Evolutionary conservation across 2,329 filamentous ascomycete genomes (phyloP).

Genomic region (Claviceps cyperi): DNA sequence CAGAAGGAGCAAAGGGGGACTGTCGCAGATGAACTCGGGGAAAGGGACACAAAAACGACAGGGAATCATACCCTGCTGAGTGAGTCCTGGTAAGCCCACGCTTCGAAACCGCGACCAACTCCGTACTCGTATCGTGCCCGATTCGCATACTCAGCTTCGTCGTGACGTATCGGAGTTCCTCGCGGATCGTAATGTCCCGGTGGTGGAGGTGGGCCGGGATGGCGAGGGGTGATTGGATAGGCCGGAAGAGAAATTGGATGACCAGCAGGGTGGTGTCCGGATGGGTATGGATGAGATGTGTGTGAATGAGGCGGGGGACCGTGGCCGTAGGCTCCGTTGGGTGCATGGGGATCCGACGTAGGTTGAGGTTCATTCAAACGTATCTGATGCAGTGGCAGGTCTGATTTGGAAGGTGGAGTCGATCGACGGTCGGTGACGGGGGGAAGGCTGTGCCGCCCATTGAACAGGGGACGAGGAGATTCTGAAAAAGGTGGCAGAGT

Average conservation of each 20-base stretch:
- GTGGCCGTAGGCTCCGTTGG: conserved; percentile 24
- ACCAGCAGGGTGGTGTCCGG: conserved; percentile 29
- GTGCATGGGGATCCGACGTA: conserved; percentile 21
- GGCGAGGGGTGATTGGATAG: conserved; percentile 38
- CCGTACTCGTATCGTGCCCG: conserved; percentile 30
- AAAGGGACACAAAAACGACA: neutral
- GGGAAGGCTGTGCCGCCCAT: conserved; percentile 23
- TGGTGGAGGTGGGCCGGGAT: conserved; percentile 24
- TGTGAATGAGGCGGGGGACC: conserved; percentile 19
- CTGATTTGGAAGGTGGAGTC: conserved; percentile 28
- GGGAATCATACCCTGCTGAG: conserved; percentile 25
- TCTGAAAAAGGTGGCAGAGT: conserved; percentile 29
- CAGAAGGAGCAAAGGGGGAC: neutral
- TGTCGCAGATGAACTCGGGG: neutral
- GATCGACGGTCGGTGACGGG: conserved; percentile 26
- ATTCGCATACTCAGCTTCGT: conserved; percentile 30
- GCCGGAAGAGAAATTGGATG: conserved; percentile 31
- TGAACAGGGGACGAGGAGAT: conserved; percentile 22
- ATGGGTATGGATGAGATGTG: conserved; percentile 26
- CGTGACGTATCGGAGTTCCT: conserved; percentile 25
- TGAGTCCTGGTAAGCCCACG: conserved; percentile 38
- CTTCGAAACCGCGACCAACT: conserved; percentile 34
- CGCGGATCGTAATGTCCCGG: conserved; percentile 30
- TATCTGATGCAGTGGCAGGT: conserved; percentile 20
- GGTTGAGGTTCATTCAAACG: conserved; percentile 22